These are phyloP conservation scores for Fusarium tanahbumbuense DNA, from an alignment of 2,329 filamentous ascomycete genomes.

Conservation along the genomic window DNA sequence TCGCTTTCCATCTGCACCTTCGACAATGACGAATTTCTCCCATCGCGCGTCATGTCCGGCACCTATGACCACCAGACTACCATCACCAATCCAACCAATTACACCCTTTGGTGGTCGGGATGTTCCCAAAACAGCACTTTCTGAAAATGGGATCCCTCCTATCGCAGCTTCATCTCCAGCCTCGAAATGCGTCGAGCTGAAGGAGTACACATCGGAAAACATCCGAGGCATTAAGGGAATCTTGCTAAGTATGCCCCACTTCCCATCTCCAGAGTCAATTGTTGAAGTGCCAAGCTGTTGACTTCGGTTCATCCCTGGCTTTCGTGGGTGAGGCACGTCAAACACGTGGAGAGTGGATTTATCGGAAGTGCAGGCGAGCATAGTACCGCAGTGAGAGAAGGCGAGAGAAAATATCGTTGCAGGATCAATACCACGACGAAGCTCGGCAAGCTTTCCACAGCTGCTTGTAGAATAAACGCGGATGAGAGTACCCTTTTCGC, in stretches of 20 bases:
- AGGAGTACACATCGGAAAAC: conserved; percentile 91
- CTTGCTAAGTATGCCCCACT: conserved; percentile 87
- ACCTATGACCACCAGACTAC: conserved; percentile 79
- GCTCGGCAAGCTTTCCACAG: conserved; percentile 83
- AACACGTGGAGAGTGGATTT: conserved; percentile 97
- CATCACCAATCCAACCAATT: conserved; percentile 84
- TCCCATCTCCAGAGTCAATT: conserved; percentile 65
- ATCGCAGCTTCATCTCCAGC: conserved; percentile 77
- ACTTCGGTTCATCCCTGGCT: conserved; percentile 50
- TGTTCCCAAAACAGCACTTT: conserved; percentile 61
- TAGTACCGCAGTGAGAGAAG: conserved; percentile 83
- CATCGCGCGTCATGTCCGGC: conserved; percentile 84
- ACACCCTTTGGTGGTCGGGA: conserved; percentile 80
- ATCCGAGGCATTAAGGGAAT: conserved; percentile 86
- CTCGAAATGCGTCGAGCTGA: conserved; percentile 83
- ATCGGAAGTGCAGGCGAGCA: conserved; percentile 93
- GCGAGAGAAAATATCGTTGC: conserved; percentile 88
- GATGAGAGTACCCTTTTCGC: conserved; percentile 89
- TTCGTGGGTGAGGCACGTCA: conserved; percentile 75
- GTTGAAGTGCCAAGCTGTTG: conserved; percentile 45
- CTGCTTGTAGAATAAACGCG: conserved; percentile 85
- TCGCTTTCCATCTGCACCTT: conserved; percentile 74
- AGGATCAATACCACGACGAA: conserved; percentile 88
- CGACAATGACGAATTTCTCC: conserved; percentile 85
- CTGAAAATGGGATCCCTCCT: conserved; percentile 57